Conservation (phyloP, 2,329 filamentous ascomycete genomes). For the Botrytis aclada region DNA sequence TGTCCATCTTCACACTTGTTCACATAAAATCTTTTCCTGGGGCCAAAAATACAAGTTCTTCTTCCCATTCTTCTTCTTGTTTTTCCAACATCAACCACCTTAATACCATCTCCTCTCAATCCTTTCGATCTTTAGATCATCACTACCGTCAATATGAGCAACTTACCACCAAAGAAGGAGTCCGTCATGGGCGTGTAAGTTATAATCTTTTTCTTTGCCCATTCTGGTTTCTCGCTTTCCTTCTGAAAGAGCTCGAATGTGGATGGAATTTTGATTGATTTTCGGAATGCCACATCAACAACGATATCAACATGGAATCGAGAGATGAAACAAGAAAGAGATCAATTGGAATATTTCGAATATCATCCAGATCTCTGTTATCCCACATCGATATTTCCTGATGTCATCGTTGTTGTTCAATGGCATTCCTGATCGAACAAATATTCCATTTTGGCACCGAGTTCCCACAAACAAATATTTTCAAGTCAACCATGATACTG, state of each 20-base stretch:
- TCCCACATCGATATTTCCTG: slow-evolving; percentile 12
- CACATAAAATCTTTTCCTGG: slow-evolving; percentile 29
- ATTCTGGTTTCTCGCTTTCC: not conserved
- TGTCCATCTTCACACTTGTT: slow-evolving; percentile 21
- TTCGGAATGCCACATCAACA: not conserved
- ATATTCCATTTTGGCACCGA: slow-evolving; percentile 19
- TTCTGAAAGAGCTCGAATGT: slow-evolving; percentile 23
- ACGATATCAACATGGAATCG: not conserved
- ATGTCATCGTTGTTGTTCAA: slow-evolving; percentile 29
- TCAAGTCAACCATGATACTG: slow-evolving; percentile 27
- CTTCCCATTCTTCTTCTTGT: slow-evolving; percentile 28
- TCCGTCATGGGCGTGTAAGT: slow-evolving; percentile 67
- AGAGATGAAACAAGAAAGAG: not conserved
- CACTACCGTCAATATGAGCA: slow-evolving; percentile 39
- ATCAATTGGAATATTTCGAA: not conserved
- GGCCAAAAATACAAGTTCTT: slow-evolving; percentile 25
- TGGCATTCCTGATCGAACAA: slow-evolving; percentile 25
- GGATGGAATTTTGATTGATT: slow-evolving; percentile 21
- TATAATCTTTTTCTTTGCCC: slow-evolving; percentile 22
- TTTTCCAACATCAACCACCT: slow-evolving; percentile 23
- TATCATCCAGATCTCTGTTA: not conserved
- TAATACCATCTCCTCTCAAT: slow-evolving; percentile 59
- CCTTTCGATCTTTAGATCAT: slow-evolving; percentile 44
- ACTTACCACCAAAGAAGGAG: slow-evolving; percentile 53
- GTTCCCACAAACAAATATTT: slow-evolving; percentile 17